phyloP scores from a whole-genome alignment of 495 filamentous ascomycete genomes.

The Parachaetomium inaequale region DNA sequence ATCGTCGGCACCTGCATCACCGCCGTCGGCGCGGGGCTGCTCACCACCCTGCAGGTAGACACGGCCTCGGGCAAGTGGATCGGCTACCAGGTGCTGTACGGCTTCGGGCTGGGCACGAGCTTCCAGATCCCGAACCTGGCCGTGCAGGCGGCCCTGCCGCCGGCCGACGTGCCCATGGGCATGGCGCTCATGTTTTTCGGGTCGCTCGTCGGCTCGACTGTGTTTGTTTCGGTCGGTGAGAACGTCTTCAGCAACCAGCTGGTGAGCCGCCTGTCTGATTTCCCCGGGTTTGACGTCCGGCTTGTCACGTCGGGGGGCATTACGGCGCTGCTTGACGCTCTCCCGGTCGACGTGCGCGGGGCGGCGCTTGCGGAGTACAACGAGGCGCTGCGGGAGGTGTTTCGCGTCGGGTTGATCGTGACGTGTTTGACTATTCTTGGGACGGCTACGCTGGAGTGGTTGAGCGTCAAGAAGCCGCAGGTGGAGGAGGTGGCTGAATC shows the following conservation, averaged over 20 bases:
- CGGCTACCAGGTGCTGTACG: constrained; percentile 57
- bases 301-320: constrained; percentile 58
- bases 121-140: constrained; percentile 53
- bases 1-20: constrained; percentile 53
- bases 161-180: constrained; percentile 13
- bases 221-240: constrained; percentile 60
- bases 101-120: constrained; percentile 46
- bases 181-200: constrained; percentile 54
- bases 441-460: constrained; percentile 64
- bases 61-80: constrained; percentile 51
- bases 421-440: constrained; percentile 56
- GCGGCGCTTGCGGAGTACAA: constrained; percentile 65
- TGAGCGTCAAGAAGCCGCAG: constrained; percentile 62
- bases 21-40: constrained; percentile 51
- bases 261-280: constrained; percentile 37
- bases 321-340: constrained; percentile 55
- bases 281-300: constrained; percentile 47
- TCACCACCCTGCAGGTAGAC: constrained; percentile 44
- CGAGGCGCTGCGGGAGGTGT: constrained; percentile 58
- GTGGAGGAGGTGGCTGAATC: neutral
- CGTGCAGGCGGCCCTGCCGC: constrained; percentile 39
- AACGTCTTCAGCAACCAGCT: constrained; percentile 59
- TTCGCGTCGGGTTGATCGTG: constrained; percentile 61
- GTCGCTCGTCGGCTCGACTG: constrained; percentile 59
- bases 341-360: constrained; percentile 43